These are phyloP conservation scores for Beauveria pseudobassiana DNA, from an alignment of 2,329 filamentous ascomycete species.

Conservation along the genomic window DNA sequence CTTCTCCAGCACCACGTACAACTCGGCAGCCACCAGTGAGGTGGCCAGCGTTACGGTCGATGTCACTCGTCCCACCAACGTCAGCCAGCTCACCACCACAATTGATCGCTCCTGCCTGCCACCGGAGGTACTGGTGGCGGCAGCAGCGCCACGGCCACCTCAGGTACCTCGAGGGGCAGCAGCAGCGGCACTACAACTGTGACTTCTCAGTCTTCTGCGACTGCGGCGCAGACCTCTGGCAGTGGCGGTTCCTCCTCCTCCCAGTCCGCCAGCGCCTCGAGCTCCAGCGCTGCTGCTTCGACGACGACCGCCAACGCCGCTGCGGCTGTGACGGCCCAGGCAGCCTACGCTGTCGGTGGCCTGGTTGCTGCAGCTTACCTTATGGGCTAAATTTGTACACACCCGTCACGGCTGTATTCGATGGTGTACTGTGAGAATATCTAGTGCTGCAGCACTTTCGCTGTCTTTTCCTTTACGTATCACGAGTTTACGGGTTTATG, in stretches of 20 bases:
- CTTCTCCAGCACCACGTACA: slow-evolving; percentile 7
- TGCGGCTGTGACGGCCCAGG: not conserved
- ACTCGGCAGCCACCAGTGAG: not conserved
- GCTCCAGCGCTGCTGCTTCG: not conserved
- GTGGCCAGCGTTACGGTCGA: slow-evolving; percentile 27
- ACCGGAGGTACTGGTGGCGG: not conserved
- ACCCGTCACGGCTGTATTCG: no score
- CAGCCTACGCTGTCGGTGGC: not conserved
- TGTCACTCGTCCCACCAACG: slow-evolving; percentile 24
- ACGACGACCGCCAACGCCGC: not conserved
- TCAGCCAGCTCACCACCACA: slow-evolving; percentile 29
- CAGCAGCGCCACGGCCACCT: not conserved
- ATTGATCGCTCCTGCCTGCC: slow-evolving; percentile 14
- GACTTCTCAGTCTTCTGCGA: not conserved
- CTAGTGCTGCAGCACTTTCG: no score
- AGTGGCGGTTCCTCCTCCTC: not conserved
- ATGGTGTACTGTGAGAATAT: no score
- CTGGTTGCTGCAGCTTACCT: slow-evolving; percentile 9
- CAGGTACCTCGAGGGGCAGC: not conserved
- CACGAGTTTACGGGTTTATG: not conserved
- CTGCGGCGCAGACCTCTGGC: not conserved
- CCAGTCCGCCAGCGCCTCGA: not conserved
- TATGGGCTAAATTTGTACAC: not conserved
- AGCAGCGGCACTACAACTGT: not conserved
- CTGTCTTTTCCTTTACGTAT: not conserved